Conservation (phyloP, 1,284 basidiomycete species). For the Gymnopus androsaceus region DNA sequence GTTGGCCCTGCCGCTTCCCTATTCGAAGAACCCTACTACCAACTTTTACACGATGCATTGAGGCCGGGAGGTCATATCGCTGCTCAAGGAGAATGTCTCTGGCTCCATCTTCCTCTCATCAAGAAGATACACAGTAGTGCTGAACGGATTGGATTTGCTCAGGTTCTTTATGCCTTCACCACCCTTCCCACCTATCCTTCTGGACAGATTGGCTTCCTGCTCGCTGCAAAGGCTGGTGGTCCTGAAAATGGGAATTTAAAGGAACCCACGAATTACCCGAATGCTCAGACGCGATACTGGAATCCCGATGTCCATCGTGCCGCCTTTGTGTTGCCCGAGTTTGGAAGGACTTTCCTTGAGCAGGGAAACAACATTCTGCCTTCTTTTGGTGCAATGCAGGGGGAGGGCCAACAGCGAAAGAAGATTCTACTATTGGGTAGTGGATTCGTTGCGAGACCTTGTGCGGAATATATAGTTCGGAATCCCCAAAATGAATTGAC, state of each 20-base stretch:
- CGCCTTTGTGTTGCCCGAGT: slow-evolving; percentile 92
- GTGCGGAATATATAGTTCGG: slow-evolving; percentile 91
- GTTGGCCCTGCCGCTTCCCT: slow-evolving; percentile 94
- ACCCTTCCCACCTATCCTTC: slow-evolving; percentile 98
- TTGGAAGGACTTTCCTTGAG: slow-evolving; percentile 75
- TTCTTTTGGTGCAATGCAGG: slow-evolving; percentile 55
- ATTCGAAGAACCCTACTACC: slow-evolving; percentile 98
- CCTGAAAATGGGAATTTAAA: slow-evolving; percentile 50
- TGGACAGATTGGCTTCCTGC: slow-evolving; percentile 95
- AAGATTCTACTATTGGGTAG: slow-evolving; percentile 89
- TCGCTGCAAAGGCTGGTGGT: slow-evolving; percentile 77
- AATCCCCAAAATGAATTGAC: slow-evolving; percentile 85
- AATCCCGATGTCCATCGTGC: slow-evolving; percentile 81
- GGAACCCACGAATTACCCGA: slow-evolving; percentile 70
- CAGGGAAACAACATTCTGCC: slow-evolving; percentile 74
- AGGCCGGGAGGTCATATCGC: slow-evolving; percentile 92
- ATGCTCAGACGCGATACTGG: slow-evolving; percentile 78
- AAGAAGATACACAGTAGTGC: slow-evolving; percentile 76
- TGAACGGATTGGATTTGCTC: slow-evolving; percentile 73
- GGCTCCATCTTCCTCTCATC: slow-evolving; percentile 94
- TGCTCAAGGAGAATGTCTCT: slow-evolving; percentile 95
- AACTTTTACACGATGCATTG: slow-evolving; percentile 89
- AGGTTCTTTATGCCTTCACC: slow-evolving; percentile 92
- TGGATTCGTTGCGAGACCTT: slow-evolving; percentile 93
- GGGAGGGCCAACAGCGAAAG: slow-evolving; percentile 39